Evolutionary conservation across 2,329 filamentous ascomycete genomes (phyloP), one percentile per base, ranked within the genome.

Genomic region (Aaosphaeria arxii): DNA sequence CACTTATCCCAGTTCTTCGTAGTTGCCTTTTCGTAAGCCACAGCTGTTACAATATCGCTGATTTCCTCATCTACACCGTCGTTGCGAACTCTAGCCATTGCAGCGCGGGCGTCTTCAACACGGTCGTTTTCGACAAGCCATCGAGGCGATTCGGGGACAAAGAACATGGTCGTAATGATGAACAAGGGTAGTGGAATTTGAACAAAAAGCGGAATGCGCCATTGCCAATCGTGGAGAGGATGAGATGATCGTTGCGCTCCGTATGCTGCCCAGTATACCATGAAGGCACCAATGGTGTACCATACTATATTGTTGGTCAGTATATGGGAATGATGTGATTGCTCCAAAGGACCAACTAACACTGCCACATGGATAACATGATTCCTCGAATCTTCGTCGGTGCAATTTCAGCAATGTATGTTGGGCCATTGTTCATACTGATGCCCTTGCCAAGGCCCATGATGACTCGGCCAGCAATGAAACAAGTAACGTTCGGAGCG

Each of bases 361-460:
- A 24, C 17, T 24, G 17, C 33, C 33, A 36, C 9, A 36, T 9
- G n/a, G 9, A 9, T n/a, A 36, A 9, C 9, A 36, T 36, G 9
- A 73, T 68, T 0, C 81, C 82, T 30, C 83, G 68, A 4, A 70
- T 64, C 4, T 64, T 67, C 1, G 74, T 67, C 0, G 82, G 82
- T 1, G 82, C 78, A n/a, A 86, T 82, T 61, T 86, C 83, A 48
- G 78, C 79, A 29, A 85, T 80, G 52, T 85, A 29, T 57, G 84
- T 80, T 7, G 74, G 71, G 28, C 80, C 62, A 11, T 74, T 81
- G n/a, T 76, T 76, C 4, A 86, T 56, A 54, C 77, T 84, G 1
- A 84, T 59, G 1, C 0, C 83, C 54, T 85, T 76, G 0, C 84
- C 84, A 7, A 84, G 57, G 0, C 83, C 83, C n/a, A 73, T 76